Evolutionary conservation across 148 eudicot genomes (phyloP).

Genomic region (Nepenthes gracilis): DNA sequence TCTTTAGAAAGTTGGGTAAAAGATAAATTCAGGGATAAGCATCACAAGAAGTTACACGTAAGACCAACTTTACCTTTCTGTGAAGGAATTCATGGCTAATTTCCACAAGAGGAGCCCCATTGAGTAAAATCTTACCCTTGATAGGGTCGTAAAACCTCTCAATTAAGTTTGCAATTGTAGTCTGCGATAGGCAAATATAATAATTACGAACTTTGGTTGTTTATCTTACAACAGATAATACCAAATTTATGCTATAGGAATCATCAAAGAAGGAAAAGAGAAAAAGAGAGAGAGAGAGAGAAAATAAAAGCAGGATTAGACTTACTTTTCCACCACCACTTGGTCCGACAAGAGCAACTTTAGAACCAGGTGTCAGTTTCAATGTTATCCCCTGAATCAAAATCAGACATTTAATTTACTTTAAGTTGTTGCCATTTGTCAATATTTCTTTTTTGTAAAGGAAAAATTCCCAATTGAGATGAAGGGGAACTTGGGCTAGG

Average conservation of each 20-base stretch:
- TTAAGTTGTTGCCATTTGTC: too few species aligned
- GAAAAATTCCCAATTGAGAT: too few species aligned
- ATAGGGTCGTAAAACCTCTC: conserved; percentile 81
- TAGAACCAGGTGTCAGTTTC: conserved; percentile 66
- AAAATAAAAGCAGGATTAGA: neutral
- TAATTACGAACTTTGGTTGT: neutral
- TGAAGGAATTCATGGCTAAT: conserved; percentile 74
- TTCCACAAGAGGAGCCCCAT: conserved; percentile 65
- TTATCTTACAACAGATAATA: neutral
- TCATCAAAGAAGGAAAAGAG: neutral
- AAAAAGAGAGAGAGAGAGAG: neutral
- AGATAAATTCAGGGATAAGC: neutral
- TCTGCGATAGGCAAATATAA: conserved; percentile 30
- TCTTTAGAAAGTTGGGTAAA: too few species aligned
- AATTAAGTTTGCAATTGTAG: conserved; percentile 88
- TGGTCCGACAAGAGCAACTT: conserved; percentile 94
- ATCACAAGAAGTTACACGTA: neutral
- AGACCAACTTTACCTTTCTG: conserved; percentile 35
- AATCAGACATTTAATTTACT: neutral
- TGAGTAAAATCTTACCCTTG: conserved; percentile 68
- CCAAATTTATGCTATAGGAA: too few species aligned
- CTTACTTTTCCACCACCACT: conserved; percentile 96
- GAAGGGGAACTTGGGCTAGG: too few species aligned
- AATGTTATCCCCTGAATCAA: conserved; percentile 54
- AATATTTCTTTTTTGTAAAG: too few species aligned